These are phyloP conservation scores for Candida coquimbonensis DNA, from an alignment of 805 yeast species.

Conservation along the genomic window DNA sequence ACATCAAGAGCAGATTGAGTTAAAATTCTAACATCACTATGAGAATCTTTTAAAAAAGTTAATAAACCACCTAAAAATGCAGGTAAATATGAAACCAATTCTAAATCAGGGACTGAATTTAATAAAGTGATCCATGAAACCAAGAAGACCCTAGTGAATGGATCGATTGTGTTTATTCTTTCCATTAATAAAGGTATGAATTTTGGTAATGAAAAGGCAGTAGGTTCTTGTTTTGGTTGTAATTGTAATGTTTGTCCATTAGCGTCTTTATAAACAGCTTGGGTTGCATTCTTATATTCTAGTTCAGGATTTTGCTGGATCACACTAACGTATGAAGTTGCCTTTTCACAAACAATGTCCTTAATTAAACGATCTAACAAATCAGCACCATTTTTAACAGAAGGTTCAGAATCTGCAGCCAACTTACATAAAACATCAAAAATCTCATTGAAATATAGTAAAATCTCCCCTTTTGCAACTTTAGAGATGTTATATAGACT, in stretches of 20 bases:
- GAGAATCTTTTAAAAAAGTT: constrained; percentile 72
- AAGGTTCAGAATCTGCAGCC: constrained; percentile 83
- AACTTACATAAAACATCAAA: constrained; percentile 88
- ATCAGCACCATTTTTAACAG: constrained; percentile 94
- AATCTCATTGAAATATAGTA: constrained; percentile 86
- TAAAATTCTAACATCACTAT: constrained; percentile 79
- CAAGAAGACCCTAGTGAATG: constrained; percentile 83
- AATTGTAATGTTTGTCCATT: constrained; percentile 56
- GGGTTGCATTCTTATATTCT: constrained; percentile 31
- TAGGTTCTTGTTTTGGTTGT: constrained; percentile 50
- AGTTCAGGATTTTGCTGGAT: constrained; percentile 44
- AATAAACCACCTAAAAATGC: constrained; percentile 82
- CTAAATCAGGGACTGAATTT: constrained; percentile 88
- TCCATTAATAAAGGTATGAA: constrained; percentile 90
- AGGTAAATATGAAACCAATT: constrained; percentile 79
- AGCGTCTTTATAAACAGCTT: constrained; percentile 41
- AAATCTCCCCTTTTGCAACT: constrained; percentile 91
- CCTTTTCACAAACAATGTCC: constrained; percentile 92
- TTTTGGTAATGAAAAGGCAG: constrained; percentile 76
- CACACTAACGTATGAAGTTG: constrained; percentile 77
- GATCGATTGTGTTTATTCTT: constrained; percentile 86
- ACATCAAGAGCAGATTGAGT: constrained; percentile 72
- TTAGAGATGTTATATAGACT: constrained; percentile 92
- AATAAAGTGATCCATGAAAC: constrained; percentile 92
- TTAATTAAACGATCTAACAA: constrained; percentile 82